Conservation (phyloP, 257 asterid genomes). For the Verbena officinalis region DNA sequence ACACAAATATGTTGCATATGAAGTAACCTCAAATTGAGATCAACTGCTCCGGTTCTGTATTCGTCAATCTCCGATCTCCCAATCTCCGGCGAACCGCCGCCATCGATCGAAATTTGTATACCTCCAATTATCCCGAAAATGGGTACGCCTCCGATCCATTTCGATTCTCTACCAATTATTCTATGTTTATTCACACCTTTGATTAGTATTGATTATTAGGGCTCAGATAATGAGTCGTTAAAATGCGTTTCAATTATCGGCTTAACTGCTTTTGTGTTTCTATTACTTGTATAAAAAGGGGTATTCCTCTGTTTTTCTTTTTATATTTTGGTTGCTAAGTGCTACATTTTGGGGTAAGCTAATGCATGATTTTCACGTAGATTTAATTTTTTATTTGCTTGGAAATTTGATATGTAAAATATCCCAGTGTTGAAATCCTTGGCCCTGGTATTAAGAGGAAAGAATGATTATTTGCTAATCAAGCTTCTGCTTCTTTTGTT, state of each 20-base stretch:
- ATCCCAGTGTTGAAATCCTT: too few species aligned
- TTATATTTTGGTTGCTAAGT: conserved; percentile 11
- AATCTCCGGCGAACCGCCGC: conserved; percentile 31
- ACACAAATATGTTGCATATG: conserved; percentile 22
- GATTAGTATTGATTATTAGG: conserved; percentile 14
- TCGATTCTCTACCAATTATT: conserved; percentile 10
- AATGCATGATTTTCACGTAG: conserved; percentile 7
- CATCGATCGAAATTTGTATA: conserved; percentile 25
- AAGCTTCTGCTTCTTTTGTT: neutral
- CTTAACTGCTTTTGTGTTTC: neutral
- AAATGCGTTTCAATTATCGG: conserved; percentile 11
- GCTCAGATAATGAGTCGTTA: neutral
- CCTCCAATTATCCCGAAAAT: conserved; percentile 25
- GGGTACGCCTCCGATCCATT: conserved; percentile 52
- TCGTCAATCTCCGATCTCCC: conserved; percentile 30
- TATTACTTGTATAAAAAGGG: neutral
- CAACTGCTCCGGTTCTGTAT: conserved; percentile 26
- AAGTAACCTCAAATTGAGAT: conserved; percentile 39
- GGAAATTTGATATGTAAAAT: conserved; percentile 15
- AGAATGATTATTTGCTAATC: conserved; percentile 11
- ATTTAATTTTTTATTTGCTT: conserved; percentile 20
- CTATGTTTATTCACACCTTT: conserved; percentile 2
- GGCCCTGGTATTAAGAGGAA: conserved; percentile 28
- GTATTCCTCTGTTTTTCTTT: neutral
- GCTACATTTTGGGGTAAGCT: too few species aligned